Evolutionary conservation across 805 yeast species (phyloP), one percentile per base, ranked within the genome.

Genomic region (Phaffomyces opuntiae): DNA sequence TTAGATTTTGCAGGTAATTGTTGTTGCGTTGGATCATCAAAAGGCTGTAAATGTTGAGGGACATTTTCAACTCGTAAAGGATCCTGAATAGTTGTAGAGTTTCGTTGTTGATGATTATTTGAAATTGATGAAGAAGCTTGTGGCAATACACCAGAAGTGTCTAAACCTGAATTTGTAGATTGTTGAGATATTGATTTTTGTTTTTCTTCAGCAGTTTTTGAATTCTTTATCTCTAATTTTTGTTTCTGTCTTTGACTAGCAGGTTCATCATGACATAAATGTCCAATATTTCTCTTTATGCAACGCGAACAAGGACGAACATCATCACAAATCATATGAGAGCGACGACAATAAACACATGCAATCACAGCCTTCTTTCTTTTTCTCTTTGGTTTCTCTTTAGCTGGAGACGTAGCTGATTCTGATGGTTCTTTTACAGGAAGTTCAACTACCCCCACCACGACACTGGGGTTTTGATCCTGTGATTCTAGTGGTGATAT

Each of bases 251-350:
- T 53, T 26, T 54, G 55, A 9, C 53, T 52, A 4, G 56, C 59
- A 0, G 63, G 63, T 37, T 59, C 61, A 43, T 59, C 63, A 39
- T 56, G 62, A 58, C 98, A 90, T 29, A 90, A 65, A 63, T 89
- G 96, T 4, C 93, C 90, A 40, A 90, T 91, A 36, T 86, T 86
- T 53, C 97, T 70, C 63, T 85, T 87, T 9, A 90, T 72, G 64
- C 98, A 90, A 38, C 96, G 71, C 42, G 80, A 76, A 57, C 96
- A 87, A 7, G 93, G 82, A 51, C 67, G 73, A 80, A 56, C 87
- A 37, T 81, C 83, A 62, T 89, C 96, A 66, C 98, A 90, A 29
- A 88, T 85, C 90, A 90, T 87, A 62, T 90, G 98, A 0, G 96
- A 87, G 45, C 98, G 70, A 36, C 96, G 77, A 61, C 97, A 90